phyloP scores from a whole-genome alignment of 192 early-diverging fungal species.

The Coemansia reversa region DNA sequence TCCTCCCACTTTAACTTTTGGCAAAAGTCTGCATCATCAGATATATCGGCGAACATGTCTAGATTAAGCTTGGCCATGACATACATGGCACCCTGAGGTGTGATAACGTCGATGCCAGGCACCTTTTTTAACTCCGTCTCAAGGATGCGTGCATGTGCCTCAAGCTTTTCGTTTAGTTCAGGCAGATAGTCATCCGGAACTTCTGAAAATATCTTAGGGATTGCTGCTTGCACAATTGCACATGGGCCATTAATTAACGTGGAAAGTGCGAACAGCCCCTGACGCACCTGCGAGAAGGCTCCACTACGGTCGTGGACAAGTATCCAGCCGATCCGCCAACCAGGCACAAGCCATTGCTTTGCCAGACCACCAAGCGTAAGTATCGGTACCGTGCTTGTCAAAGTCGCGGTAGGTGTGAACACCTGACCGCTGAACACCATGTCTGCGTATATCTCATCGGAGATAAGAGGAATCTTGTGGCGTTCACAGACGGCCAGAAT shows the following conservation, averaged over 20 bases:
- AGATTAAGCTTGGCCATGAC: slow-evolving; percentile 80
- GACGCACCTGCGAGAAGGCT: slow-evolving; percentile 58
- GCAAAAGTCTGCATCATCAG: slow-evolving; percentile 77
- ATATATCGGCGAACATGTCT: slow-evolving; percentile 67
- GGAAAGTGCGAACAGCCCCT: slow-evolving; percentile 69
- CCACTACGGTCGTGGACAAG: slow-evolving; percentile 69
- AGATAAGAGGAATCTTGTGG: slow-evolving; percentile 77
- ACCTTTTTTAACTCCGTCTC: slow-evolving; percentile 62
- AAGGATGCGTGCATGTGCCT: slow-evolving; percentile 69
- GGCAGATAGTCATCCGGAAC: slow-evolving; percentile 67
- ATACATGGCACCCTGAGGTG: slow-evolving; percentile 93
- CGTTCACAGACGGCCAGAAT: slow-evolving; percentile 72
- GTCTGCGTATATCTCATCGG: slow-evolving; percentile 92
- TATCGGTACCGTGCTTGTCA: slow-evolving; percentile 81
- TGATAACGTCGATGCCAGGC: slow-evolving; percentile 71
- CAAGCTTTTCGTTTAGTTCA: slow-evolving; percentile 66
- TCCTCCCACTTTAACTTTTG: slow-evolving; percentile 80
- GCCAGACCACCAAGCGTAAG: slow-evolving; percentile 81
- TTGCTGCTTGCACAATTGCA: slow-evolving; percentile 72
- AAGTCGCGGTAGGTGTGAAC: slow-evolving; percentile 67
- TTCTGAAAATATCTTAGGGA: slow-evolving; percentile 76
- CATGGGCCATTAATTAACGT: slow-evolving; percentile 81
- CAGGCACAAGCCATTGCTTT: slow-evolving; percentile 89
- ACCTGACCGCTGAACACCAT: slow-evolving; percentile 69
- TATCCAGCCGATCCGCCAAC: slow-evolving; percentile 91